Evolutionary conservation across 2,329 filamentous ascomycete genomes (phyloP), one percentile per base, ranked within the genome.

Genomic region (Cercospora sojina): DNA sequence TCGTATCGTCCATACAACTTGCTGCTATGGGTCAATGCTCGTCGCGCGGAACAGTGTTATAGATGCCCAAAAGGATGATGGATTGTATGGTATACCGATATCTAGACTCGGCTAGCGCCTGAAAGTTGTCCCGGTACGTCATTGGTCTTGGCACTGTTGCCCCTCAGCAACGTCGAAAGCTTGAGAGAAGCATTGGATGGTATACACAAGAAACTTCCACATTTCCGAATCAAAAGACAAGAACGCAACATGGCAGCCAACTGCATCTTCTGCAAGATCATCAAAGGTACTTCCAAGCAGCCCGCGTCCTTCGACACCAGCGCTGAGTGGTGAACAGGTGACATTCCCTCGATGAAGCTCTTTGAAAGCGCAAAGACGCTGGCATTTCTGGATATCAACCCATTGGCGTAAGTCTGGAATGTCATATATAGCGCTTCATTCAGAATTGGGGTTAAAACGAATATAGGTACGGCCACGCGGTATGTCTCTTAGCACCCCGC

Each of bases 231-330:
- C 9, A 9, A 38, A 13, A 23, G 8, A 35, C n/a, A 29, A 41
- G 23, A 25, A 29, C 29, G 20, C 43, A 66, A 12, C 43, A 77
- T 77, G 75, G 74, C 75, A 18, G 84, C 90, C 62, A 84, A 89
- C 70, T 99, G 95, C 79, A 92, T 98, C 77, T 99, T 99, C 84
- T 99, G 95, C 86, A 96, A 92, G 80, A 98, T 99, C 78, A 90
- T 99, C 83, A 96, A 96, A 86, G 94, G 94, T 87, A 80, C 10
- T n/a, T 18, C 41, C 16, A 20, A 53, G 20, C 13, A 16, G 18
- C 43, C 18, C 1, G 41, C 38, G 16, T 25, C 23, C 16, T 62
- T 9, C 27, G 31, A 31, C 7, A 43, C 23, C 9, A 27, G 3
- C 12, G 35, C 51, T 57, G 29, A 57, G 8, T n/a, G 8, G 18